Percentiles rank a stretch among this genome's conserved stretches.
Evolutionary conservation across 2,329 filamentous ascomycete species (phyloP).

Genomic region (Niveomyces coronatus): DNA sequence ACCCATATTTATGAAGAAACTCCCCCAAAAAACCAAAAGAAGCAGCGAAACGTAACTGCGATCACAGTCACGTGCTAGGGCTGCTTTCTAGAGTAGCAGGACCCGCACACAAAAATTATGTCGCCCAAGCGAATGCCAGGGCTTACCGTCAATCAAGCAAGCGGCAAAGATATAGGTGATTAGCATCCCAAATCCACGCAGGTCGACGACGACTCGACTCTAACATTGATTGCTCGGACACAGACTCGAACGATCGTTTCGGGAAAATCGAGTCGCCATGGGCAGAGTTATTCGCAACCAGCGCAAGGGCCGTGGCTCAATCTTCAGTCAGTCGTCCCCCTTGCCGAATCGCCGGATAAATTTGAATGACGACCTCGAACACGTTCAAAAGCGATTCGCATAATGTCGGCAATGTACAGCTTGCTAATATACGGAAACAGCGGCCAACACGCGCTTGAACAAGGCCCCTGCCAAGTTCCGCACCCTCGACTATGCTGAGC

Average conservation of each 20-base stretch:
- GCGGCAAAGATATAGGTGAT: slow-evolving; percentile 30
- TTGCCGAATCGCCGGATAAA: slow-evolving; percentile 8
- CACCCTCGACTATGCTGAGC: slow-evolving; percentile 90
- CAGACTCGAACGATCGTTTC: slow-evolving; percentile 23
- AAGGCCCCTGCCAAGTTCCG: slow-evolving; percentile 82
- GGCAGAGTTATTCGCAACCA: slow-evolving; percentile 57
- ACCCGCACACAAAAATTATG: slow-evolving; percentile 30
- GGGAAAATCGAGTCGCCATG: slow-evolving; percentile 32
- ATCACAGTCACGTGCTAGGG: slow-evolving; percentile 26
- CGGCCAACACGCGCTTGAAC: slow-evolving; percentile 81
- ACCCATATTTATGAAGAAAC: slow-evolving; percentile 2
- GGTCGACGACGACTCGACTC: slow-evolving; percentile 16
- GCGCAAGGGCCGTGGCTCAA: slow-evolving; percentile 49
- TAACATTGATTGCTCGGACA: slow-evolving; percentile 17
- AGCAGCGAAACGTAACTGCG: too few relatives aligned
- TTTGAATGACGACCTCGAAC: slow-evolving; percentile 9
- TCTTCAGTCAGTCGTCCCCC: slow-evolving; percentile 39
- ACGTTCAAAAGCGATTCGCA: slow-evolving; percentile 12
- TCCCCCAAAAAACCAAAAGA: not conserved
- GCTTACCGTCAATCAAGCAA: slow-evolving; percentile 29
- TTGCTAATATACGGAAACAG: slow-evolving; percentile 33
- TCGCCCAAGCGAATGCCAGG: slow-evolving; percentile 18
- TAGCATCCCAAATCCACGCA: slow-evolving; percentile 12
- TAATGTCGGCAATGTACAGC: not conserved
- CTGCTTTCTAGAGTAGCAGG: slow-evolving; percentile 11